Conservation (phyloP, 768 basidiomycete genomes). For the Suillus alpinus region DNA sequence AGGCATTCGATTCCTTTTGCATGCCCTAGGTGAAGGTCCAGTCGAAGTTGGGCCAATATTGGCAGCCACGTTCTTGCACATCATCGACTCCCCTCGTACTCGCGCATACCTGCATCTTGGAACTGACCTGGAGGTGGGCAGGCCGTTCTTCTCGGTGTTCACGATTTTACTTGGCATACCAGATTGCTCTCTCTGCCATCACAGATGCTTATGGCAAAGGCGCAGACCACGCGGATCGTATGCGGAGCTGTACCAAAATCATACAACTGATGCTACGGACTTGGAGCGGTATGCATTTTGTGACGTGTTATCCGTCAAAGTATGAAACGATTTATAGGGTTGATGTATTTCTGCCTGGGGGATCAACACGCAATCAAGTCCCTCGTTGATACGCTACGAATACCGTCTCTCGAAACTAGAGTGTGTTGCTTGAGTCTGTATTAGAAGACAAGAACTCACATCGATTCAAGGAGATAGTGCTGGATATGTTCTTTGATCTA, state of each 20-base stretch:
- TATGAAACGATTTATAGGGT: conserved; percentile 46
- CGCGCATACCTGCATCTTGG: conserved; percentile 76
- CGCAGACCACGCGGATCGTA: conserved; percentile 70
- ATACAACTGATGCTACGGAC: conserved; percentile 83
- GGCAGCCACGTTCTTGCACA: conserved; percentile 75
- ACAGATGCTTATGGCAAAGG: conserved; percentile 92
- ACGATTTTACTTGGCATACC: neutral
- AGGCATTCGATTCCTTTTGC: conserved; percentile 82
- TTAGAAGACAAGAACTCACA: conserved; percentile 10
- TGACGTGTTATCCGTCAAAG: neutral
- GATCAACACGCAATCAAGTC: conserved; percentile 83
- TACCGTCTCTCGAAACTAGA: conserved; percentile 84
- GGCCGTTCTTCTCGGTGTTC: neutral
- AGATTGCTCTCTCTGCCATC: conserved; percentile 86
- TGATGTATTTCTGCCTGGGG: conserved; percentile 93
- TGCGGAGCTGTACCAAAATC: conserved; percentile 74
- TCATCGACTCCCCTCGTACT: conserved; percentile 83
- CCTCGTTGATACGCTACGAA: conserved; percentile 79
- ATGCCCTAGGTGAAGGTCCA: conserved; percentile 89
- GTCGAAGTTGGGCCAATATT: conserved; percentile 76
- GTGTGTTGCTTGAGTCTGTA: conserved; percentile 37
- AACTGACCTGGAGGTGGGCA: conserved; percentile 80
- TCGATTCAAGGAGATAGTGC: conserved; percentile 73
- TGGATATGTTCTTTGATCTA: conserved; percentile 93
- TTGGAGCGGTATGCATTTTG: conserved; percentile 77